Conservation (phyloP, 257 asterid genomes). For the Petunia secreta region DNA sequence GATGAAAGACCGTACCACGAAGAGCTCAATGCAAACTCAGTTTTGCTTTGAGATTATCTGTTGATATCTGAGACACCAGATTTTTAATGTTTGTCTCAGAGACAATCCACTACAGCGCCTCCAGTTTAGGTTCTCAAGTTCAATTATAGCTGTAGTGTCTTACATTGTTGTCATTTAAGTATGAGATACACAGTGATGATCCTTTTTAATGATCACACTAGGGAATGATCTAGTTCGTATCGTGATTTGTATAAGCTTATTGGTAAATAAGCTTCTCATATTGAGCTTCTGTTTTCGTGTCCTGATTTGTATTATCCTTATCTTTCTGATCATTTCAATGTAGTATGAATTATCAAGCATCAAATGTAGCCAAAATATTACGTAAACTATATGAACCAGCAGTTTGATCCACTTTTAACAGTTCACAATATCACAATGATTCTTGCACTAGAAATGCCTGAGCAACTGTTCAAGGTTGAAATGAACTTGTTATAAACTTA, state of each 20-base stretch:
- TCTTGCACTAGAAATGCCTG: too few relatives aligned
- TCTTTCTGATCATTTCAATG: too few relatives aligned
- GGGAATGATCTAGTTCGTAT: constrained; percentile 2
- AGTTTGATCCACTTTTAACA: neutral
- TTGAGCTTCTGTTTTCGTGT: too few relatives aligned
- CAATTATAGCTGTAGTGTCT: neutral
- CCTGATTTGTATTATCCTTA: too few relatives aligned
- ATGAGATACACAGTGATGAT: constrained; percentile 25
- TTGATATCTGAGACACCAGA: constrained; percentile 33
- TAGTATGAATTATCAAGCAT: neutral
- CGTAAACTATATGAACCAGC: neutral
- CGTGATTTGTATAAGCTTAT: neutral
- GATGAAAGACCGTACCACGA: too few relatives aligned
- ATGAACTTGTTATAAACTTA: too few relatives aligned
- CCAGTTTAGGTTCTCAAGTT: neutral
- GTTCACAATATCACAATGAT: too few relatives aligned
- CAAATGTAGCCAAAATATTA: neutral
- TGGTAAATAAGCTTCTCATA: constrained; percentile 12
- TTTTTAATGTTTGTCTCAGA: constrained; percentile 42
- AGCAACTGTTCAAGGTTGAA: too few relatives aligned
- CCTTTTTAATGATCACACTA: constrained; percentile 29
- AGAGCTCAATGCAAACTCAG: neutral
- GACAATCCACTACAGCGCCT: neutral
- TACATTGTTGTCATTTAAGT: neutral
- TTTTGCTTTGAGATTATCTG: neutral